These are phyloP conservation scores for Trichothecium sympodiale DNA, from an alignment of 2,329 filamentous ascomycete genomes.

Conservation along the genomic window DNA sequence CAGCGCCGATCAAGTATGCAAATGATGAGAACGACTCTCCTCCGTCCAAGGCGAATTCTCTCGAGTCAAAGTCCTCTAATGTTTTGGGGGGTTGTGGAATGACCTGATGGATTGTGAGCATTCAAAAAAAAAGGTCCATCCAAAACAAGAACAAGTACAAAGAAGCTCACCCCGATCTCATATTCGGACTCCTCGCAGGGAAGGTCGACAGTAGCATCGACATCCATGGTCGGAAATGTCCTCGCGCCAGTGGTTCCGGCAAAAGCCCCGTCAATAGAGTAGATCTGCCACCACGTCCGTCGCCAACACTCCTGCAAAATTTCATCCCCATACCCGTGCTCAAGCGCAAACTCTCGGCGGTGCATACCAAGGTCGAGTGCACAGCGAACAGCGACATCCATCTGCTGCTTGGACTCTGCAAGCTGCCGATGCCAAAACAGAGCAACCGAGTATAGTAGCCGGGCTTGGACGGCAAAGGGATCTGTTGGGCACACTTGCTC, in stretches of 20 bases:
- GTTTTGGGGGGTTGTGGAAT: constrained; percentile 29
- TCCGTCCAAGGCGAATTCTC: constrained; percentile 45
- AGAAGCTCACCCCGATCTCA: constrained; percentile 20
- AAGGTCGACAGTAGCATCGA: constrained; percentile 44
- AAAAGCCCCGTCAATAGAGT: constrained; percentile 43
- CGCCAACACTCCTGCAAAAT: constrained; percentile 45
- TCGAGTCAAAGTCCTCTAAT: constrained; percentile 48
- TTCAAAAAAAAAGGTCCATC: background rate
- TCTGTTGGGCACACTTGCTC: constrained; percentile 2
- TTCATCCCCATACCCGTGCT: constrained; percentile 33
- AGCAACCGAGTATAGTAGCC: constrained; percentile 23
- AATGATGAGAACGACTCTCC: constrained; percentile 50
- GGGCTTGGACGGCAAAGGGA: constrained; percentile 22
- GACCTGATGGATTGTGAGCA: no score
- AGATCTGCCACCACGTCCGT: constrained; percentile 61
- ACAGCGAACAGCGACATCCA: constrained; percentile 41
- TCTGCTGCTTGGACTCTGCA: constrained; percentile 12
- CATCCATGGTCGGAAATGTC: constrained; percentile 17
- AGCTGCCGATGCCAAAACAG: constrained; percentile 21
- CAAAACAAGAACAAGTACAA: background rate
- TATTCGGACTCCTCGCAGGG: constrained; percentile 55
- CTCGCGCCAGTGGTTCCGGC: constrained; percentile 16
- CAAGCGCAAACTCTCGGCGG: constrained; percentile 36
- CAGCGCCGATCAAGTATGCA: constrained; percentile 54
- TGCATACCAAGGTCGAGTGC: constrained; percentile 52